Evolutionary conservation across 2,329 filamentous ascomycete genomes (phyloP).

Genomic region (Penicillium sp.): DNA sequence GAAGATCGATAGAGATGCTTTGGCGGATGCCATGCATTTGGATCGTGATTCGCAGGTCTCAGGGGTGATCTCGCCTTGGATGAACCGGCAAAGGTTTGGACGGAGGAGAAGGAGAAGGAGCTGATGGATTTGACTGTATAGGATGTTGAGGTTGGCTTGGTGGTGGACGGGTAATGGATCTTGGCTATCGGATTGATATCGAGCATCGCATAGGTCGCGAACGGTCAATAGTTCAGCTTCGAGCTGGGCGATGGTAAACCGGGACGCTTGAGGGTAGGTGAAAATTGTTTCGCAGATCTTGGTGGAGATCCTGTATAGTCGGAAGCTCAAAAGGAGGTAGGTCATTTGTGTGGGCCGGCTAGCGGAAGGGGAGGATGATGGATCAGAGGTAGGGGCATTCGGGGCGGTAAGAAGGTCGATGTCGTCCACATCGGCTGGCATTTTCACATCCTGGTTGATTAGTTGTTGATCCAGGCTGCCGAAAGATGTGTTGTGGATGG

Average conservation of each 20-base stretch:
- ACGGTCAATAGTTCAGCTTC: slow-evolving; percentile 32
- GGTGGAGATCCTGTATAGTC: slow-evolving; percentile 37
- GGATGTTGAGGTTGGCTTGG: slow-evolving; percentile 41
- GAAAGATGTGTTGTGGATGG: slow-evolving; percentile 38
- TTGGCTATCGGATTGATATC: slow-evolving; percentile 27
- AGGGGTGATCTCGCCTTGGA: slow-evolving; percentile 31
- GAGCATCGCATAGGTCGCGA: slow-evolving; percentile 32
- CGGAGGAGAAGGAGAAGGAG: slow-evolving; percentile 39
- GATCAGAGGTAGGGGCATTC: slow-evolving; percentile 7
- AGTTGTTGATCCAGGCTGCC: slow-evolving; percentile 34
- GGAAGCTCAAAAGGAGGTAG: slow-evolving; percentile 40
- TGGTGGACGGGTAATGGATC: slow-evolving; percentile 34
- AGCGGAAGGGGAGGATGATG: slow-evolving; percentile 15
- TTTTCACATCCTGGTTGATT: slow-evolving; percentile 30
- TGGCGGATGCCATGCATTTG: slow-evolving; percentile 35
- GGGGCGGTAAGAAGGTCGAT: slow-evolving; percentile 31
- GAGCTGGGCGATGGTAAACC: slow-evolving; percentile 22
- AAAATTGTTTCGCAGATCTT: slow-evolving; percentile 39
- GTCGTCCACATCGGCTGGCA: slow-evolving; percentile 39
- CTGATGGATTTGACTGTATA: slow-evolving; percentile 42
- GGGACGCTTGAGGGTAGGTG: slow-evolving; percentile 23
- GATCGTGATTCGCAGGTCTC: slow-evolving; percentile 30
- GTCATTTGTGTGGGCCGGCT: slow-evolving; percentile 42
- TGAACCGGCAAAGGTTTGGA: slow-evolving; percentile 33
- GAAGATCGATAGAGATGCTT: slow-evolving; percentile 35